Percentiles rank a stretch among this genome's conserved stretches.
These are phyloP conservation scores for Amaranthus cruentus DNA, from an alignment of 148 eudicot species.

Conservation along the genomic window DNA sequence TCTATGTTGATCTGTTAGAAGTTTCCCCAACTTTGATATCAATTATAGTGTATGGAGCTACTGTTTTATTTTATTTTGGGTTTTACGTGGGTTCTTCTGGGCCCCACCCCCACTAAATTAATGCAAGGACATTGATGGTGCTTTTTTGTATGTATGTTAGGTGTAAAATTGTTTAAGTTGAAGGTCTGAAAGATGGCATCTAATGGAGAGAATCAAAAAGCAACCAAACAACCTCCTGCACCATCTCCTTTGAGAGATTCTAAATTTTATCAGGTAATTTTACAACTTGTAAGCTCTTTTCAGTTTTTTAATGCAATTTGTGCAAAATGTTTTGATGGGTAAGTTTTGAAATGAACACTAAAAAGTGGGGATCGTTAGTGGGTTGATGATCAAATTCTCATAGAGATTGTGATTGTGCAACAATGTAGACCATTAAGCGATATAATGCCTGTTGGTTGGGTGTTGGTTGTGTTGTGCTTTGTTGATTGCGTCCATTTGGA, in stretches of 20 bases:
- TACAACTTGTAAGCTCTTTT: neutral
- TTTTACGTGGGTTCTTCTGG: neutral
- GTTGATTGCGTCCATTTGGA: constrained; percentile 24
- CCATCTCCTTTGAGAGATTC: constrained; percentile 82
- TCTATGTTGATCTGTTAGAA: neutral
- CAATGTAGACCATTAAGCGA: constrained; percentile 20
- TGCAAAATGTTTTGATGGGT: neutral
- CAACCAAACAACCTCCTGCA: constrained; percentile 64
- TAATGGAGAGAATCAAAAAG: constrained; percentile 41
- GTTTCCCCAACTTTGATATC: neutral
- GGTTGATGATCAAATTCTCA: constrained; percentile 11
- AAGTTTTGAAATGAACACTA: neutral
- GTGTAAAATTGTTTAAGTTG: constrained; percentile 19
- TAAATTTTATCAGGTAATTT: constrained; percentile 61
- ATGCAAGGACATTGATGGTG: constrained; percentile 9
- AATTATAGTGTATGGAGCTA: neutral
- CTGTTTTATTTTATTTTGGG: neutral
- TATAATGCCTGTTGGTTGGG: no score
- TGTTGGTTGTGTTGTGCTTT: constrained; percentile 19
- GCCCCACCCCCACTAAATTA: constrained; percentile 12
- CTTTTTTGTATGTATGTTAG: constrained; percentile 14
- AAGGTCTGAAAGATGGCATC: constrained; percentile 46
- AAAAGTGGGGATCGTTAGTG: constrained; percentile 24
- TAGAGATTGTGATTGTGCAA: constrained; percentile 9
- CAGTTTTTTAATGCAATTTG: no score